Conservation (phyloP, 768 basidiomycete species). For the Lyophyllum shimeji region DNA sequence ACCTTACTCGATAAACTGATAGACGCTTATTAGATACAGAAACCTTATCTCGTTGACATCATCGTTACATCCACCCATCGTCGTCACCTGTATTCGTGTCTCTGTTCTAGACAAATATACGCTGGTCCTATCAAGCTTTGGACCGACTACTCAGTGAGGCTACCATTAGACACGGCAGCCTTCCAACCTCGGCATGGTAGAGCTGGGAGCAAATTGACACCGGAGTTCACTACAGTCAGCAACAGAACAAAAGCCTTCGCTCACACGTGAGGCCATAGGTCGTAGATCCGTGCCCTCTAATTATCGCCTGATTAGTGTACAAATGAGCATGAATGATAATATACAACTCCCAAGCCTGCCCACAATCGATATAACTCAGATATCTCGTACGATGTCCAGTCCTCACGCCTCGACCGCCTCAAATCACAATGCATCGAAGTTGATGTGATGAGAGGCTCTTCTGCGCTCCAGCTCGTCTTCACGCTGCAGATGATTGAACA, state of each 20-base stretch:
- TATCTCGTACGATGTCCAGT: not conserved
- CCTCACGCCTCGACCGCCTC: not conserved
- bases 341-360: conserved; percentile 1
- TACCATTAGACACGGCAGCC: too few relatives aligned
- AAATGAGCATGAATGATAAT: conserved; percentile 12
- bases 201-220: too few relatives aligned
- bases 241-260: not conserved
- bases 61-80: too few relatives aligned
- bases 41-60: too few relatives aligned
- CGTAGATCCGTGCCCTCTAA: conserved; percentile 1
- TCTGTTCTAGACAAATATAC: too few relatives aligned
- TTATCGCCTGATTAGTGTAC: conserved; percentile 13
- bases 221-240: too few relatives aligned
- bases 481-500: conserved; percentile 47
- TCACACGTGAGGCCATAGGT: not conserved
- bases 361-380: not conserved
- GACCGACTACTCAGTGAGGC: too few relatives aligned
- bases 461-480: conserved; percentile 93
- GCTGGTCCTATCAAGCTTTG: too few relatives aligned
- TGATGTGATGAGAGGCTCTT: conserved; percentile 91
- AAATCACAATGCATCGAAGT: conserved; percentile 87
- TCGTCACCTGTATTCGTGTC: too few relatives aligned
- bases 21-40: too few relatives aligned
- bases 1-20: too few relatives aligned
- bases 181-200: too few relatives aligned